Conservation (phyloP, 108 stramenopile genomes). For the Stephanodiscus triporus region DNA sequence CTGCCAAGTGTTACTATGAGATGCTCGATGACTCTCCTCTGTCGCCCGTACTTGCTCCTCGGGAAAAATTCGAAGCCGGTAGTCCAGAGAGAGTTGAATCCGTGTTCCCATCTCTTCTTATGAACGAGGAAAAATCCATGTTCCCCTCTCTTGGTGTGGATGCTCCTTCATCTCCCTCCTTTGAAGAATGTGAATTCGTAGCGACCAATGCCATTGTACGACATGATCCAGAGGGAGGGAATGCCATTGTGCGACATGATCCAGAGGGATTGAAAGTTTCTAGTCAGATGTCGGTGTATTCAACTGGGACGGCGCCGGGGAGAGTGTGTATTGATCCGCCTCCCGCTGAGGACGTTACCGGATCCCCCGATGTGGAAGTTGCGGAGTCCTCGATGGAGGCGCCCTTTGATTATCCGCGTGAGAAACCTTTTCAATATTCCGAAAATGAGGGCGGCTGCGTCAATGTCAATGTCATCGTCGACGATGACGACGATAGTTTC, state of each 20-base stretch:
- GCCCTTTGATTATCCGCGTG: neutral
- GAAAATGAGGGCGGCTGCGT: slow-evolving; percentile 3
- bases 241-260: neutral
- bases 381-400: neutral
- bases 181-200: slow-evolving; percentile 13
- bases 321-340: slow-evolving; percentile 4
- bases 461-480: slow-evolving; percentile 36
- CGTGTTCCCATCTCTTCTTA: neutral
- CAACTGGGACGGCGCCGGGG: neutral
- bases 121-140: neutral
- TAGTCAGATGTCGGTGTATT: neutral
- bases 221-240: slow-evolving; percentile 4
- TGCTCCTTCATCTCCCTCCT: neutral
- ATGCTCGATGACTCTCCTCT: slow-evolving; percentile 42
- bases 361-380: slow-evolving; percentile 13
- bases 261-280: slow-evolving; percentile 8
- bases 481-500: slow-evolving; percentile 29
- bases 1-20: slow-evolving; percentile 38
- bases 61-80: neutral
- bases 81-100: neutral
- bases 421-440: neutral
- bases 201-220: neutral
- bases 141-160: neutral
- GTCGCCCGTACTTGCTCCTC: slow-evolving; percentile 16
- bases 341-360: slow-evolving; percentile 23